Evolutionary conservation across 2,329 filamentous ascomycete genomes (phyloP).

Genomic region (Malbranchea cinnamomea): DNA sequence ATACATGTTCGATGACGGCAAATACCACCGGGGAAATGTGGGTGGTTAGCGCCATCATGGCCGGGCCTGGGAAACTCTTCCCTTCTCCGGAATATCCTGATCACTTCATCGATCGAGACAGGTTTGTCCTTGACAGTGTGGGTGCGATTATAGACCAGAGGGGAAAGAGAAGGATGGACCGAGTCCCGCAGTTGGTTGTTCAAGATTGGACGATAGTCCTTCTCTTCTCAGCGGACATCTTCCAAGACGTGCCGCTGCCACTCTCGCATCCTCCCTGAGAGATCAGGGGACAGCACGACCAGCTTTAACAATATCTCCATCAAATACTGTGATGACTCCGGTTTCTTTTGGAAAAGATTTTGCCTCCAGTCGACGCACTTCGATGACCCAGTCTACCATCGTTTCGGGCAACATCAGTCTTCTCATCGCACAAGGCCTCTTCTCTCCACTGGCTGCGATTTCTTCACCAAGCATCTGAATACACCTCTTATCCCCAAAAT

Average conservation of each 20-base stretch:
- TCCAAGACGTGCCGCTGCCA: constrained; percentile 38
- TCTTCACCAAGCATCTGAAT: constrained; percentile 20
- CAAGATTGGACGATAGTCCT: constrained; percentile 51
- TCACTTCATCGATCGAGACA: constrained; percentile 15
- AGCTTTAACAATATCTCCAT: constrained; percentile 38
- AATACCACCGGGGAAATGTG: no score
- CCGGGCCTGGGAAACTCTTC: constrained; percentile 8
- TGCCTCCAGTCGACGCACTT: constrained; percentile 37
- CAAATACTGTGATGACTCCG: constrained; percentile 30
- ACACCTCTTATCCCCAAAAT: background rate
- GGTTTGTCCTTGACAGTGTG: constrained; percentile 12
- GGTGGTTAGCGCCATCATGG: constrained; percentile 1
- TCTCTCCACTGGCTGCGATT: constrained; percentile 20
- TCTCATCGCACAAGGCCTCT: constrained; percentile 13
- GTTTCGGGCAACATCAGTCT: constrained; percentile 16
- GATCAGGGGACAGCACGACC: constrained; percentile 32
- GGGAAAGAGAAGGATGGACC: constrained; percentile 44
- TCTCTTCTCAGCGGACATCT: constrained; percentile 34
- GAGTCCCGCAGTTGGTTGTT: constrained; percentile 46
- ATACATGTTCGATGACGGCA: constrained; percentile 6
- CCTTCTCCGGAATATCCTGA: constrained; percentile 10
- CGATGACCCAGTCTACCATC: constrained; percentile 27
- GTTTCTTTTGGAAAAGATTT: constrained; percentile 22
- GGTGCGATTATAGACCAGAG: constrained; percentile 19
- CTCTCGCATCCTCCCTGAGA: constrained; percentile 29